Evolutionary conservation across 805 yeast species (phyloP).

Genomic region (Candida corydali): DNA sequence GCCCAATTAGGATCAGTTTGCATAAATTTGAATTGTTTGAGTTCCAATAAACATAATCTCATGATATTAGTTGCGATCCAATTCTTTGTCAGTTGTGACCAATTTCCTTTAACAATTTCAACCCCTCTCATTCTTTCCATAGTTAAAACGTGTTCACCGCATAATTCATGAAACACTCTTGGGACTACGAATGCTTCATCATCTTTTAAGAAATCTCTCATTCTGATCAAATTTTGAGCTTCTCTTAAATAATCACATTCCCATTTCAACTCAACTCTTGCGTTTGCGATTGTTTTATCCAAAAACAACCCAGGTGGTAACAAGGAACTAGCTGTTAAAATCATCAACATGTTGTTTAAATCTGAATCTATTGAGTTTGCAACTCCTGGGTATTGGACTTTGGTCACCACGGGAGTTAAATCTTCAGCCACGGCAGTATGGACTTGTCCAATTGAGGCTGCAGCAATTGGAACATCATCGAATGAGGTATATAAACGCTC

Average conservation of each 20-base stretch:
- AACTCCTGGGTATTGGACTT: conserved; percentile 97
- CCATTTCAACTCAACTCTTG: conserved; percentile 91
- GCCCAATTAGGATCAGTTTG: conserved; percentile 99
- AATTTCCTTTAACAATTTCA: conserved; percentile 73
- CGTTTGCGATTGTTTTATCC: conserved; percentile 89
- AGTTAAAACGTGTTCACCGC: conserved; percentile 80
- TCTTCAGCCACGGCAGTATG: conserved; percentile 73
- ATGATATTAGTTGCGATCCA: conserved; percentile 83
- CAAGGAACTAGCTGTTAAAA: conserved; percentile 80
- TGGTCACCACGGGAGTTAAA: conserved; percentile 79
- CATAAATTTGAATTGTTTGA: conserved; percentile 84
- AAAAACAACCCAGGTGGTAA: conserved; percentile 89
- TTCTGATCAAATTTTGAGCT: conserved; percentile 69
- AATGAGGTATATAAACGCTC: conserved; percentile 60
- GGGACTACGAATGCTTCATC: conserved; percentile 76
- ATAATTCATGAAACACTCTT: conserved; percentile 66
- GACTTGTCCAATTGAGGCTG: conserved; percentile 95
- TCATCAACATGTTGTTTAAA: conserved; percentile 74
- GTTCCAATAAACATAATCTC: conserved; percentile 82
- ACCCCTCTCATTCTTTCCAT: conserved; percentile 85
- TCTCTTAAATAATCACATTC: conserved; percentile 95
- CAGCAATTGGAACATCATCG: conserved; percentile 89
- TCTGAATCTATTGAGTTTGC: conserved; percentile 92
- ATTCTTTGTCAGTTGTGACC: conserved; percentile 69
- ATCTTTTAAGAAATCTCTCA: conserved; percentile 51